Base-by-base conservation (phyloP, 495 filamentous ascomycete species). In the Penicillium canariense region DNA sequence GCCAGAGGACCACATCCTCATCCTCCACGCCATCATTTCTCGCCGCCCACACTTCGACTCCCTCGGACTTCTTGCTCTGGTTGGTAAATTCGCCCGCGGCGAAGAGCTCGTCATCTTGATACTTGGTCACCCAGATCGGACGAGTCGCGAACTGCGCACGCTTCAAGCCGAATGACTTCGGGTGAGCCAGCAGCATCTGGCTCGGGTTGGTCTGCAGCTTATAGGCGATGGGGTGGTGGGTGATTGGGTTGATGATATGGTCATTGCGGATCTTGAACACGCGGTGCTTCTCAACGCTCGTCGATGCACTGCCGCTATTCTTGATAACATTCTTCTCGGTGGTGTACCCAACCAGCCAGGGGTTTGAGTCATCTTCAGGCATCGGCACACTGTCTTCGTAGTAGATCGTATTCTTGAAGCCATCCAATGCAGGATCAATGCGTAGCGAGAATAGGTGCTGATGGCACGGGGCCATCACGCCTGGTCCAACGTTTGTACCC, bases 371-470 rank as follows among this genome's bases (percentile, higher is more conserved):
- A n/a, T 83, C 83, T 32, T 87, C 81, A 7, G 88, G 85, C 76
- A 91, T 84, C 0, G 89, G 73, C 38, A 88, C 79, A 6, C 85
- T 81, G 62, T 92, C 89, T 40, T 90, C 86, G 63, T 84, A 86
- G 26, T 84, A 82, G 5, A 91, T 67, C 1, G 84, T 79, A 63
- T 92, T 92, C 34, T 78, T 69, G 58, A 81, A 81, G 2, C 90
- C 93, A 52, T 90, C 91, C 39, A 96, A 67, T 20, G 83, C 81
- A 1, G 92, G 91, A 63, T 97, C 91, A 17, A 97, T 80, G 9
- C 92, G 89, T 5, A 96, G 83, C 4, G 87, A 90, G 74, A 97
- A 95, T 66, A 96, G 85, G 72, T 97, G 92, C 62, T 97, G 92
- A 59, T 97, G 92, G 62, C 78, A 81, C 44, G 83, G 76, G 5